These are phyloP conservation scores for Boletus rubroflammeus DNA, from an alignment of 768 basidiomycete species.

Conservation along the genomic window DNA sequence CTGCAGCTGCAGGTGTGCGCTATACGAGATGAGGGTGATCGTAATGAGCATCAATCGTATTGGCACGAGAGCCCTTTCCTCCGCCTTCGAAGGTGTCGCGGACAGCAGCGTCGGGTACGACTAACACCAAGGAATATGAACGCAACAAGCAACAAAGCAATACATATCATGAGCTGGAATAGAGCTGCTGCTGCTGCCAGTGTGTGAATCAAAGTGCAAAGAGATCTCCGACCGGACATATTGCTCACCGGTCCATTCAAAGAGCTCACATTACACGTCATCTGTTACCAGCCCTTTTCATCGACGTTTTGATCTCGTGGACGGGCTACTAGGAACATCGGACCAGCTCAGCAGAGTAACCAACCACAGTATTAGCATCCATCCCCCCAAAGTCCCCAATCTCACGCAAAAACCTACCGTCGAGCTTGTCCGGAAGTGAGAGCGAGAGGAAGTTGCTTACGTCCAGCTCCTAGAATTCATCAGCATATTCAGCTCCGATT, in stretches of 20 bases:
- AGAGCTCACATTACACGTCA: background rate
- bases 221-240: background rate
- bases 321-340: background rate
- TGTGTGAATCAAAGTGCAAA: background rate
- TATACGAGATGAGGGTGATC: background rate
- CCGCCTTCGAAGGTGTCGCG: too few relatives aligned
- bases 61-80: background rate
- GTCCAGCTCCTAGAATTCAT: background rate
- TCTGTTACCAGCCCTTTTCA: background rate
- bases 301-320: background rate
- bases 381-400: background rate
- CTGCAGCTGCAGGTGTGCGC: background rate
- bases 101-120: background rate
- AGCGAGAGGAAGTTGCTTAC: background rate
- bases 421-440: background rate
- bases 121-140: background rate
- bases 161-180: background rate
- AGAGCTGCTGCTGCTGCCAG: too few relatives aligned
- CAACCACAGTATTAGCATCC: background rate
- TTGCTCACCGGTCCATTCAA: background rate
- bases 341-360: background rate
- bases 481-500: background rate
- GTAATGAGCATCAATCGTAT: background rate
- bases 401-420: too few relatives aligned
- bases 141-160: background rate